These are phyloP conservation scores for Geranium brycei DNA, from an alignment of 345 rosid genomes.

Conservation along the genomic window DNA sequence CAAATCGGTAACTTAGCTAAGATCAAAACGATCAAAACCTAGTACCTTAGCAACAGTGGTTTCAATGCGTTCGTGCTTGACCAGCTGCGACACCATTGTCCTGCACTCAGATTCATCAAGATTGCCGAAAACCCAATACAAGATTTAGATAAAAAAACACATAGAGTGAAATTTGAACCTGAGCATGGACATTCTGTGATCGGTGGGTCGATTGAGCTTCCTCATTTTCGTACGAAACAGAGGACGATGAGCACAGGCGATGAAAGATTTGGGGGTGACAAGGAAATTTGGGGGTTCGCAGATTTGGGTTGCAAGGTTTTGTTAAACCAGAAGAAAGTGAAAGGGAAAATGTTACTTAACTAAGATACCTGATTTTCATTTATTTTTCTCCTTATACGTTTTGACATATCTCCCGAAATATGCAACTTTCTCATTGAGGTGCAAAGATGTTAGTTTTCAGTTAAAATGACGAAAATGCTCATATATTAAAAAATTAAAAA, in stretches of 20 bases:
- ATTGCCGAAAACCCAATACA: neutral
- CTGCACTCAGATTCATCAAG: slow-evolving; percentile 16
- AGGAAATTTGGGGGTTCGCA: slow-evolving; percentile 2
- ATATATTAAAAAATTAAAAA: too few species aligned
- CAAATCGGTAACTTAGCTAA: too few species aligned
- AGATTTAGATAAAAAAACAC: neutral
- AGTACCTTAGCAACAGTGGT: slow-evolving; percentile 81
- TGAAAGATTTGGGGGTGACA: too few species aligned
- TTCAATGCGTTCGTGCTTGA: slow-evolving; percentile 84
- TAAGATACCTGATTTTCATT: too few species aligned
- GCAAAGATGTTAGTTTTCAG: too few species aligned
- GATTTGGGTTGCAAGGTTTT: too few species aligned
- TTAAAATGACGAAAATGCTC: too few species aligned
- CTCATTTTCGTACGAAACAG: slow-evolving; percentile 63
- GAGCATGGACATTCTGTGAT: slow-evolving; percentile 86
- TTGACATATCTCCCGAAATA: too few species aligned
- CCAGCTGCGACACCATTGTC: slow-evolving; percentile 87
- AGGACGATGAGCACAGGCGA: slow-evolving; percentile 8
- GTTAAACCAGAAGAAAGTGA: neutral
- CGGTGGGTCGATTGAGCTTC: slow-evolving; percentile 63
- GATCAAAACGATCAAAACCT: neutral
- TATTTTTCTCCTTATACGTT: too few species aligned
- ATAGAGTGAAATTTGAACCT: slow-evolving; percentile 31
- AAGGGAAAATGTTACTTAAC: too few species aligned
- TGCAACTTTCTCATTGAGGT: too few species aligned